phyloP scores from a whole-genome alignment of 805 yeast species.

The Candida suzukii region DNA sequence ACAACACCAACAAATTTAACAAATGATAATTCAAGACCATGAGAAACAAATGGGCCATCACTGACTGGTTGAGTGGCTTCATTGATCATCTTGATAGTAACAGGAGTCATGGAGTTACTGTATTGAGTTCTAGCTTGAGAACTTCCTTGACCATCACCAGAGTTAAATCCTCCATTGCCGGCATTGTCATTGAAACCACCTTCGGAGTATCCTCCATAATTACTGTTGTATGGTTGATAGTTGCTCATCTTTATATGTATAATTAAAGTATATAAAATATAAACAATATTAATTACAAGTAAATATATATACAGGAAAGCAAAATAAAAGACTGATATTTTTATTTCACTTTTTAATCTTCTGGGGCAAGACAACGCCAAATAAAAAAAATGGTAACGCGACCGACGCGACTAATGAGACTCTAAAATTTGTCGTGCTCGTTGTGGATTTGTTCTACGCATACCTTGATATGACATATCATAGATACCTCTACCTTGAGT shows the following conservation, averaged over 20 bases:
- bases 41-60: conserved; percentile 58
- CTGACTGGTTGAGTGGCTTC: conserved; percentile 56
- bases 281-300: too few relatives aligned
- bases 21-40: conserved; percentile 54
- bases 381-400: too few relatives aligned
- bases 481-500: conserved; percentile 88
- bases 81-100: conserved; percentile 65
- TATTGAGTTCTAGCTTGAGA: conserved; percentile 21
- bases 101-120: conserved; percentile 46
- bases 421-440: conserved; percentile 32
- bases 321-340: too few relatives aligned
- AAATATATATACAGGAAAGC: too few relatives aligned
- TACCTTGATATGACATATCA: conserved; percentile 69
- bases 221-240: conserved; percentile 32
- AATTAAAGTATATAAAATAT: too few relatives aligned
- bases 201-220: conserved; percentile 27
- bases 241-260: conserved; percentile 4
- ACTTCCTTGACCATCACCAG: conserved; percentile 10
- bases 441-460: conserved; percentile 58
- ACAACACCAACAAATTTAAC: conserved; percentile 66
- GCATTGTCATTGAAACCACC: conserved; percentile 24
- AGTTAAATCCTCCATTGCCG: conserved; percentile 25
- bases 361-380: too few relatives aligned
- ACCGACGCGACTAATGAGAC: not conserved
- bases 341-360: too few relatives aligned